Evolutionary conservation across 495 filamentous ascomycete species (phyloP).

Genomic region (Penicillium goetzii): DNA sequence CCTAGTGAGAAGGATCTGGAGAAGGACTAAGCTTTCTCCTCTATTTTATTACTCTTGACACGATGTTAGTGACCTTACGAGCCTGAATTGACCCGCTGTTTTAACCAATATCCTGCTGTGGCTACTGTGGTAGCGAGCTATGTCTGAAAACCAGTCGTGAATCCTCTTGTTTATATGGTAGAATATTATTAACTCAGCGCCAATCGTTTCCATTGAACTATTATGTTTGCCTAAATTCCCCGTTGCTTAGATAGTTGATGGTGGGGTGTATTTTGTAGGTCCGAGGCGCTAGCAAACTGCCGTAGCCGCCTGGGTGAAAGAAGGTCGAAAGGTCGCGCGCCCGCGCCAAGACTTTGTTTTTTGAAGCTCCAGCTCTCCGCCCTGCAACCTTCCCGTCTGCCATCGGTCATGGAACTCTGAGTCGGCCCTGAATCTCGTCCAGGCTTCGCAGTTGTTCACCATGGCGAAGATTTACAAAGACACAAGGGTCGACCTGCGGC

Average conservation of each 20-base stretch:
- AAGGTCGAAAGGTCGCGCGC: neutral
- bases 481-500: slow-evolving; percentile 79
- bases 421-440: slow-evolving; percentile 24
- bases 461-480: slow-evolving; percentile 77
- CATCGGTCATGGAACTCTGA: slow-evolving; percentile 47
- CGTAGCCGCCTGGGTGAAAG: neutral
- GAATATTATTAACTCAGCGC: neutral
- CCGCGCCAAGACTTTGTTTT: slow-evolving; percentile 53
- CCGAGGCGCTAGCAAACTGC: neutral
- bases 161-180: neutral
- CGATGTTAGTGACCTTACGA: slow-evolving; percentile 42
- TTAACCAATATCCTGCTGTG: slow-evolving; percentile 16
- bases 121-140: neutral
- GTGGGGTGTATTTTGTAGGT: neutral
- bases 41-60: slow-evolving; percentile 17
- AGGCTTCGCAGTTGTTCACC: slow-evolving; percentile 34
- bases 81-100: slow-evolving; percentile 20
- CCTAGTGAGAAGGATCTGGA: slow-evolving; percentile 95
- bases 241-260: neutral
- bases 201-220: neutral
- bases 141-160: neutral
- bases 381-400: slow-evolving; percentile 32
- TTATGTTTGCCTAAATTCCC: neutral
- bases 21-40: slow-evolving; percentile 56
- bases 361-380: slow-evolving; percentile 50